phyloP scores from a whole-genome alignment of 2,329 filamentous ascomycete genomes.

The Lanzia echinophila region DNA sequence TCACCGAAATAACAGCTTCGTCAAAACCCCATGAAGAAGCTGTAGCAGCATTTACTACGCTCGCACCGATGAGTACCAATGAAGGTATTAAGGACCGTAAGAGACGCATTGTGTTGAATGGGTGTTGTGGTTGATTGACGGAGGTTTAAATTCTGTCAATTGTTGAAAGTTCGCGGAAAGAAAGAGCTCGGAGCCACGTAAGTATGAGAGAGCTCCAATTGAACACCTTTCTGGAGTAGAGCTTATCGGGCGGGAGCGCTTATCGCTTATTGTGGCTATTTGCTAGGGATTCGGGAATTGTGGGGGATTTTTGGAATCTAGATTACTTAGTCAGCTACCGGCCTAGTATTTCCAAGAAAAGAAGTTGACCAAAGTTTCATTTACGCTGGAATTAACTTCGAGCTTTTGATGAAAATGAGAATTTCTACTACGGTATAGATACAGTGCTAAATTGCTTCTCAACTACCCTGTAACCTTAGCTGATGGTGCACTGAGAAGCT shows the following conservation, averaged over 20 bases:
- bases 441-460: too few relatives aligned
- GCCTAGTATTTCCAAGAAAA: too few relatives aligned
- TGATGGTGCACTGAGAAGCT: too few relatives aligned
- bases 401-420: too few relatives aligned
- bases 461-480: too few relatives aligned
- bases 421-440: too few relatives aligned
- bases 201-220: slow-evolving; percentile 9
- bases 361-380: too few relatives aligned
- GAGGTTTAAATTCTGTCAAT: background rate
- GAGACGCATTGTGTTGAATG: slow-evolving; percentile 34
- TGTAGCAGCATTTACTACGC: slow-evolving; percentile 31
- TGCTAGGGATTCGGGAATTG: background rate
- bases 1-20: slow-evolving; percentile 62
- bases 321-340: too few relatives aligned
- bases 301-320: too few relatives aligned
- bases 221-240: slow-evolving; percentile 6
- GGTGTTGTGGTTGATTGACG: background rate
- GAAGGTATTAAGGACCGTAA: slow-evolving; percentile 36
- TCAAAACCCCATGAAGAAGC: slow-evolving; percentile 63
- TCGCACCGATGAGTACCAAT: slow-evolving; percentile 36
- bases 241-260: slow-evolving; percentile 5
- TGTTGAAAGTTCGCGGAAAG: slow-evolving; percentile 2
- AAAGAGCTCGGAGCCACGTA: slow-evolving; percentile 10
- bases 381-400: too few relatives aligned
- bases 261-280: background rate